Percentiles rank a stretch among this genome's conserved stretches.
Conservation (phyloP, 768 basidiomycete genomes). For the Ramaria sp. region DNA sequence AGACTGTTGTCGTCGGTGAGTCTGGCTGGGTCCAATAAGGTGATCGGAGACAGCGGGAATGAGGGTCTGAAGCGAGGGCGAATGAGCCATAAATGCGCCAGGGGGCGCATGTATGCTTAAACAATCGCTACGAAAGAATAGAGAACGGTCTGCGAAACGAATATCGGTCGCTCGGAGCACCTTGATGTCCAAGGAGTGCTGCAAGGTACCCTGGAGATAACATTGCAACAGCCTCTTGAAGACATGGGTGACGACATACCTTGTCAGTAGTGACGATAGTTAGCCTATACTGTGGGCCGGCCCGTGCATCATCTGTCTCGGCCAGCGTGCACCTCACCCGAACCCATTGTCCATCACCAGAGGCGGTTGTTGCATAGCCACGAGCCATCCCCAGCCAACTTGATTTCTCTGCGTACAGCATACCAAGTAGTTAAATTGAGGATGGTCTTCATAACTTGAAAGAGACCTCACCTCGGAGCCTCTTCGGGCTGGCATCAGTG, state of each 20-base stretch:
- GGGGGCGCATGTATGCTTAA: slow-evolving; percentile 58
- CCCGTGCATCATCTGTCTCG: slow-evolving; percentile 47
- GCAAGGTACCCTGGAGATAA: slow-evolving; percentile 50
- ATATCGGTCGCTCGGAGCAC: slow-evolving; percentile 72
- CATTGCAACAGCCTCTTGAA: not conserved
- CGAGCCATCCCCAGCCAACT: slow-evolving; percentile 59
- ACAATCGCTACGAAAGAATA: slow-evolving; percentile 71
- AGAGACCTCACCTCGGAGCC: slow-evolving; percentile 5
- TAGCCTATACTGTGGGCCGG: slow-evolving; percentile 34
- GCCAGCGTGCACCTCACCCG: slow-evolving; percentile 58
- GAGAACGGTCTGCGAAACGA: slow-evolving; percentile 59
- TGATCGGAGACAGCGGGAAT: not conserved
- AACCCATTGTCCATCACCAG: slow-evolving; percentile 55
- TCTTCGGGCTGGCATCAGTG: slow-evolving; percentile 3
- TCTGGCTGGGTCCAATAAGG: not conserved
- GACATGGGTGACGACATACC: not conserved
- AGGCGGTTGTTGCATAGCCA: slow-evolving; percentile 15
- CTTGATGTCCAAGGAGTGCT: slow-evolving; percentile 65
- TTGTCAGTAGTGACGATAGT: slow-evolving; percentile 30
- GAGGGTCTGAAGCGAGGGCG: slow-evolving; percentile 8
- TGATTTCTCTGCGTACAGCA: slow-evolving; percentile 43
- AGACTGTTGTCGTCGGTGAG: slow-evolving; percentile 38
- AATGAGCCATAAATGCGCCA: slow-evolving; percentile 13
- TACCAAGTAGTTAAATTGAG: not conserved
- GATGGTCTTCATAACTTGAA: not conserved